Evolutionary conservation across 176 grass and related monocot species (phyloP), one percentile per base, ranked within the genome.

Genomic region (Rhynchospora breviuscula): DNA sequence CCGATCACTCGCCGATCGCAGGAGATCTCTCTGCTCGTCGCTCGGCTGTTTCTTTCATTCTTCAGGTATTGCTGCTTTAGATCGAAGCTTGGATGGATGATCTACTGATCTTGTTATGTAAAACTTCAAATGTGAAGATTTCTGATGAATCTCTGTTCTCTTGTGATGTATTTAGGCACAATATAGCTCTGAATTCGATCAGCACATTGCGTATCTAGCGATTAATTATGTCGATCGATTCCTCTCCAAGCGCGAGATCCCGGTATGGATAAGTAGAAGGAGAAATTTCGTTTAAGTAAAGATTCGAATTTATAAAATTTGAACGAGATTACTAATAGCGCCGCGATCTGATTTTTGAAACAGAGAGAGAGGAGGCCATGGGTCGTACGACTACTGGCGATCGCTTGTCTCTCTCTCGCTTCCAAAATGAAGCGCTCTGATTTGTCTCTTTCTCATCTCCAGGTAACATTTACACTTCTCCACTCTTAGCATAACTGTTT

Each of bases 211-310:
- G 78, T 99, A 99, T 79, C 97, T 99, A 43, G 97, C 97, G 13
- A 85, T 90, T 33, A 99, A 99, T 89, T 99, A 99, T 81, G 88
- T 99, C 43, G 93, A 99, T 89, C 97, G 97, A 53, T 99, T 89
- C 86, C 97, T 99, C 76, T 99, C 86, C 89, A 95, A 93, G 87
- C 68, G 85, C 49, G 62, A 86, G 86, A 88, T 95, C 79, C 81
- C 91, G 31, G 97, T 99, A 90, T 56, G 60, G 48, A 29, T 78
- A 58, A 52, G 12, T 35, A n/a, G 18, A 23, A 52, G 54, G 54
- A 77, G 46, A 47, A 89, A 81, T 84, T 83, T n/a, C 7, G 10
- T 40, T 40, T 40, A 40, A 40, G 4, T 40, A 80, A 70, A 29
- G 22, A 79, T 81, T 84, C 5, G 23, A 11, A 81, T 13, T 23